Conservation (phyloP, 306 rosid genomes). For the Boehmeria nivea region DNA sequence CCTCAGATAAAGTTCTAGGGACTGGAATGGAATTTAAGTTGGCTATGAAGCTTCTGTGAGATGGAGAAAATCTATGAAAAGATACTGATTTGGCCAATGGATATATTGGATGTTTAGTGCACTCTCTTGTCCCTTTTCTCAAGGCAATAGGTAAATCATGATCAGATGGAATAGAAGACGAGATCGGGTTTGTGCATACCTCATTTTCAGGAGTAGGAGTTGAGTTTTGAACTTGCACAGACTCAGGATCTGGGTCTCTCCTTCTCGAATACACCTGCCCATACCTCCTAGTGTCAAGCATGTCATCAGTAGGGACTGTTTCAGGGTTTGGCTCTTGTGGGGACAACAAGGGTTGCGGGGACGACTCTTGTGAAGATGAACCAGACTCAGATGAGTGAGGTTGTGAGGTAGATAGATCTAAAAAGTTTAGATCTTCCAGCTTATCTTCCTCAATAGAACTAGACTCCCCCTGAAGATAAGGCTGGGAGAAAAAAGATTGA, state of each 20-base stretch:
- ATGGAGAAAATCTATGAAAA: neutral
- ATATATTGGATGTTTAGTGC: neutral
- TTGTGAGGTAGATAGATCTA: neutral
- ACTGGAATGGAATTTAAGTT: too few species aligned
- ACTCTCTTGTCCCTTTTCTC: neutral
- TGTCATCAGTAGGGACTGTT: neutral
- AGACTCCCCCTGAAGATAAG: neutral
- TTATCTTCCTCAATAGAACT: neutral
- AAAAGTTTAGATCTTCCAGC: neutral
- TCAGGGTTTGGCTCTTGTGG: neutral
- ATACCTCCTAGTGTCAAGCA: too few species aligned
- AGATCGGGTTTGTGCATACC: too few species aligned
- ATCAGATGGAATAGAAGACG: too few species aligned
- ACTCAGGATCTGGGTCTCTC: neutral
- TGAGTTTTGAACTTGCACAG: neutral
- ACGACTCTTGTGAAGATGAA: neutral
- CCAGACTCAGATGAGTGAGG: neutral
- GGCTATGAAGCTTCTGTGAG: neutral
- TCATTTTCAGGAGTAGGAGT: too few species aligned
- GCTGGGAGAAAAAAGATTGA: neutral
- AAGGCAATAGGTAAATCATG: too few species aligned
- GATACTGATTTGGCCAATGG: neutral
- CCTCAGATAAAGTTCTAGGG: too few species aligned
- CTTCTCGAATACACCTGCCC: neutral
- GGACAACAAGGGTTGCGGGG: neutral